These are phyloP conservation scores for Suillus ampliporus DNA, from an alignment of 768 basidiomycete species.

Conservation along the genomic window DNA sequence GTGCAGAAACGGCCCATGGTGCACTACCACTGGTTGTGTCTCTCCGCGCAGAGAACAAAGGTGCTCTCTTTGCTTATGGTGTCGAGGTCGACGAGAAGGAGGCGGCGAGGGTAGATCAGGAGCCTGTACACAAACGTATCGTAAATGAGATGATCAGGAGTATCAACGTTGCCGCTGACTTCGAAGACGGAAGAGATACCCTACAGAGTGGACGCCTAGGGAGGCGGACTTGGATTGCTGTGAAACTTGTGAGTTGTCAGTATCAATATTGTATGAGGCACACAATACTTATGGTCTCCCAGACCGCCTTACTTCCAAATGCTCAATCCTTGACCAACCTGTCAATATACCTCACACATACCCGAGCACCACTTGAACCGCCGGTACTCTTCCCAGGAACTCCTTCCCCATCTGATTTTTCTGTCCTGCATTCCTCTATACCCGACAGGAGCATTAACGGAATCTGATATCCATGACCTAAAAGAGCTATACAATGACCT, in stretches of 20 bases:
- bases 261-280: slow-evolving; percentile 2
- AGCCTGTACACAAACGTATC: slow-evolving; percentile 60
- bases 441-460: slow-evolving; percentile 43
- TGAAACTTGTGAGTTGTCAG: slow-evolving; percentile 69
- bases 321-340: slow-evolving; percentile 64
- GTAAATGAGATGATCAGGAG: slow-evolving; percentile 78
- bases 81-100: slow-evolving; percentile 80
- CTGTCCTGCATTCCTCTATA: slow-evolving; percentile 44
- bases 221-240: slow-evolving; percentile 80
- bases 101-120: slow-evolving; percentile 36
- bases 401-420: slow-evolving; percentile 63
- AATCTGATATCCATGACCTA: slow-evolving; percentile 64
- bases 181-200: slow-evolving; percentile 59
- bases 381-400: slow-evolving; percentile 72
- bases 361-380: slow-evolving; percentile 39
- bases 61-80: slow-evolving; percentile 80
- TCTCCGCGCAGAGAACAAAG: slow-evolving; percentile 73
- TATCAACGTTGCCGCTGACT: slow-evolving; percentile 81
- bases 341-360: slow-evolving; percentile 60
- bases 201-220: slow-evolving; percentile 33
- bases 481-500: slow-evolving; percentile 67
- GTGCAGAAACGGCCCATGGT: slow-evolving; percentile 79
- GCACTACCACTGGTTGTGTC: slow-evolving; percentile 66
- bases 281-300: background rate
- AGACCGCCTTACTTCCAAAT: slow-evolving; percentile 76